Conservation (phyloP, 2,329 filamentous ascomycete species). For the Penicillium janthinellum region DNA sequence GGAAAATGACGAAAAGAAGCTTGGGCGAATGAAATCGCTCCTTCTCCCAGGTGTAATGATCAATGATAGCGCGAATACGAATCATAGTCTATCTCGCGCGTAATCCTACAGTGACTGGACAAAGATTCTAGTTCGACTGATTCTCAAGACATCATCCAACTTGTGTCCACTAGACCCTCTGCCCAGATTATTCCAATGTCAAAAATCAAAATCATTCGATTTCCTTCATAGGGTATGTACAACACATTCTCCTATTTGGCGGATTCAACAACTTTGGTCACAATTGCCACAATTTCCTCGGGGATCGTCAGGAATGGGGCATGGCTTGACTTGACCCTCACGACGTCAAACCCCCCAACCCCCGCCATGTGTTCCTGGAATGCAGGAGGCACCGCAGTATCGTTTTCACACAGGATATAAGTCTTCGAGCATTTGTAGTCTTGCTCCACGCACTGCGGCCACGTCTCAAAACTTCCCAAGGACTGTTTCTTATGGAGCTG, state of each 20-base stretch:
- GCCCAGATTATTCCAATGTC: too few species aligned
- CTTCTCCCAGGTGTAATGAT: background rate
- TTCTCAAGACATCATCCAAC: too few species aligned
- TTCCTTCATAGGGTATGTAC: too few species aligned
- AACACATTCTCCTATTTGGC: background rate
- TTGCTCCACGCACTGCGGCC: constrained; percentile 10
- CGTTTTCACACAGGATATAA: constrained; percentile 20
- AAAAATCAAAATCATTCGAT: too few species aligned
- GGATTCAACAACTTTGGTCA: background rate
- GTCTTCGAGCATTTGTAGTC: constrained; percentile 10
- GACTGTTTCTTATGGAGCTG: constrained; percentile 8
- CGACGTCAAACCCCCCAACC: constrained; percentile 1
- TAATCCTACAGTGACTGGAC: background rate
- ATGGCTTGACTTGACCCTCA: constrained; percentile 2
- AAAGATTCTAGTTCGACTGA: background rate
- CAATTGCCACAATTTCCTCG: background rate
- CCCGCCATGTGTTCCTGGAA: constrained; percentile 21
- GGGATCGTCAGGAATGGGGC: background rate
- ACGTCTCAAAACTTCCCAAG: constrained; percentile 1
- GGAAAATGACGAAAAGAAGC: background rate
- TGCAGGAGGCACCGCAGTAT: constrained; percentile 25
- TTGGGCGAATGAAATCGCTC: background rate
- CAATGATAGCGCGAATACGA: background rate
- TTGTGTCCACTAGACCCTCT: too few species aligned
- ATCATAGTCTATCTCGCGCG: too few species aligned